phyloP scores from a whole-genome alignment of 768 basidiomycete species.

The Ramaria rubella region DNA sequence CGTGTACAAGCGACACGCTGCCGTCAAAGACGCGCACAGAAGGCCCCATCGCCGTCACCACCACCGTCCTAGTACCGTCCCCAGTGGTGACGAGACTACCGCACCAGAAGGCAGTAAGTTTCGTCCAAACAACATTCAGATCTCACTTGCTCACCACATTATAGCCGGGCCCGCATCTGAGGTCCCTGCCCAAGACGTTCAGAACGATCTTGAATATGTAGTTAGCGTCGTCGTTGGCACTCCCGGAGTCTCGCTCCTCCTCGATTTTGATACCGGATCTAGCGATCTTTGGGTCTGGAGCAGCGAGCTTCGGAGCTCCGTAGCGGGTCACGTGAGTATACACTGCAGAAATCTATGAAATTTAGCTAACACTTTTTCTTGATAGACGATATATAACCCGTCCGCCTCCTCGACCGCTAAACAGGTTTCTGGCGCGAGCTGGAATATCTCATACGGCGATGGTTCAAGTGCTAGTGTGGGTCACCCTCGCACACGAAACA shows the following conservation, averaged over 20 bases:
- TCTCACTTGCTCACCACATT: not conserved
- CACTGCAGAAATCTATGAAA: not conserved
- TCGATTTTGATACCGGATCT: conserved; percentile 26
- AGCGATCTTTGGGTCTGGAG: conserved; percentile 12
- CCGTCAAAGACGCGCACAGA: not conserved
- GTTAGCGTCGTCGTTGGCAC: conserved; percentile 35
- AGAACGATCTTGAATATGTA: conserved; percentile 32
- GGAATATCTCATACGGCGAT: conserved; percentile 25
- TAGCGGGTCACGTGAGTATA: not conserved
- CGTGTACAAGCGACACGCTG: not conserved
- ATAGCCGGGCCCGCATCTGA: conserved; percentile 13
- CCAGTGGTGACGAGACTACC: not conserved
- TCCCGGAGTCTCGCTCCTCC: conserved; percentile 32
- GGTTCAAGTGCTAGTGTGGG: conserved; percentile 15
- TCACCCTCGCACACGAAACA: not conserved
- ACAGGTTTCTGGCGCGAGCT: conserved; percentile 14
- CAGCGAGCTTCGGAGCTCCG: conserved; percentile 17
- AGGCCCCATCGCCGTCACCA: conserved; percentile 3
- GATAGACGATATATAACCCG: conserved; percentile 23
- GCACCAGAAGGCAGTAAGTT: not conserved
- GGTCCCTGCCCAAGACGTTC: conserved; percentile 23
- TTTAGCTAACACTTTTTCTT: conserved; percentile 7
- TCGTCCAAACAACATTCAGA: no score
- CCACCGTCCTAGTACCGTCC: not conserved
- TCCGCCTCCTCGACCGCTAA: conserved; percentile 20